Percentiles rank a stretch among this genome's conserved stretches.
These are phyloP conservation scores for Musa troglodytarum DNA, from an alignment of 176 grass and related monocot genomes.

Conservation along the genomic window DNA sequence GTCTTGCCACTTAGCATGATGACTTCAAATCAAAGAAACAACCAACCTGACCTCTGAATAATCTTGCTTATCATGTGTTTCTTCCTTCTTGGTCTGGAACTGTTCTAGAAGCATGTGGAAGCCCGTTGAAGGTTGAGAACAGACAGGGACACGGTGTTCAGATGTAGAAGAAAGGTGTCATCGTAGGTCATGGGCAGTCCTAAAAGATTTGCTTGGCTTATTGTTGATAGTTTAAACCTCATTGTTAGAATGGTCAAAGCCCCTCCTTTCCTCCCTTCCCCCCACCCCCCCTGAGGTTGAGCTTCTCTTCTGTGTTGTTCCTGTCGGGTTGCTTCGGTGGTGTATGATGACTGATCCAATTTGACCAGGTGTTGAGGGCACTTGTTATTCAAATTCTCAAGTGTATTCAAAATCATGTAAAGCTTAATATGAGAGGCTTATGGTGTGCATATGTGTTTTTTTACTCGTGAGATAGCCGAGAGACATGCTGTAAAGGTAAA, in stretches of 20 bases:
- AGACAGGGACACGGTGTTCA: too few species aligned
- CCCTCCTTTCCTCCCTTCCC: neutral
- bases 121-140: neutral
- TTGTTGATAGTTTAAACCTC: neutral
- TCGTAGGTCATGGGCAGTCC: neutral
- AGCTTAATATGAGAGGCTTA: too few species aligned
- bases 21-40: neutral
- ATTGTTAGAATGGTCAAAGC: neutral
- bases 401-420: neutral
- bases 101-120: neutral
- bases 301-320: neutral
- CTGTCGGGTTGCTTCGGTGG: neutral
- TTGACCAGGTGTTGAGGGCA: neutral
- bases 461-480: too few species aligned
- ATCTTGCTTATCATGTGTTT: neutral
- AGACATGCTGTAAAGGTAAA: too few species aligned
- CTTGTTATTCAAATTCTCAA: neutral
- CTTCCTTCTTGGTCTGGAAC: neutral
- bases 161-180: neutral
- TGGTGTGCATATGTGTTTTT: too few species aligned
- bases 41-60: neutral
- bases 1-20: neutral
- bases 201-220: neutral
- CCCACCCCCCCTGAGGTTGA: too few species aligned
- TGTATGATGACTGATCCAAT: neutral